A percentile compares a stretch with the other conserved stretches of the same genome.
These are phyloP conservation scores for Citrullus mucosospermus DNA, from an alignment of 306 rosid genomes.

Conservation along the genomic window DNA sequence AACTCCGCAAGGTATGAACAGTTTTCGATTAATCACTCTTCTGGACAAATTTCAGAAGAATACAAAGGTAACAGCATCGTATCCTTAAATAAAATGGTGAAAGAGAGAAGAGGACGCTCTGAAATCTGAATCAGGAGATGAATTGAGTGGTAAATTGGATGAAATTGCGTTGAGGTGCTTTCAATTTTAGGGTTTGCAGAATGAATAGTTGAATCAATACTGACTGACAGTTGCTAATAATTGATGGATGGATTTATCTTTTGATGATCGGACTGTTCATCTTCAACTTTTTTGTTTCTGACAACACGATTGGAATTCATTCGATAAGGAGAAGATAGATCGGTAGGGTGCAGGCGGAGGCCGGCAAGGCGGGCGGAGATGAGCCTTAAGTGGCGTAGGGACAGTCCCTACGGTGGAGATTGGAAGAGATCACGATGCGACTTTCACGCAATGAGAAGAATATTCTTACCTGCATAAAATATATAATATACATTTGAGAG, in stretches of 20 bases:
- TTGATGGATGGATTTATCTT: neutral
- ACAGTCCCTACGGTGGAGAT: neutral
- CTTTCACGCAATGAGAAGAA: neutral
- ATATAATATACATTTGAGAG: too few species aligned
- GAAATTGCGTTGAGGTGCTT: neutral
- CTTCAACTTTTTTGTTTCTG: neutral
- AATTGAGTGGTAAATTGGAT: neutral
- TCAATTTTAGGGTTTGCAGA: constrained; percentile 2
- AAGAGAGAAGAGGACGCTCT: neutral
- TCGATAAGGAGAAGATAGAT: neutral
- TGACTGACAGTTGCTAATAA: neutral
- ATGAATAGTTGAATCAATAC: neutral
- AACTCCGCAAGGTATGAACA: neutral
- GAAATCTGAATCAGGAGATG: neutral
- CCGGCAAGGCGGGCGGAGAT: neutral
- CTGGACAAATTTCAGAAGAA: neutral
- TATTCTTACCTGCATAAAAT: too few species aligned
- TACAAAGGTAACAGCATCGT: neutral
- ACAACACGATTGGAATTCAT: neutral
- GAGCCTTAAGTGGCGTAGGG: neutral
- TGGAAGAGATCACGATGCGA: neutral
- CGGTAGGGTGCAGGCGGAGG: neutral
- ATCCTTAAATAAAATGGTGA: neutral
- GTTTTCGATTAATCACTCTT: neutral
- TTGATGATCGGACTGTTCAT: neutral